Evolutionary conservation across 2,329 filamentous ascomycete species (phyloP), one percentile per base, ranked within the genome.

Genomic region (Emergomyces pasteurianus): DNA sequence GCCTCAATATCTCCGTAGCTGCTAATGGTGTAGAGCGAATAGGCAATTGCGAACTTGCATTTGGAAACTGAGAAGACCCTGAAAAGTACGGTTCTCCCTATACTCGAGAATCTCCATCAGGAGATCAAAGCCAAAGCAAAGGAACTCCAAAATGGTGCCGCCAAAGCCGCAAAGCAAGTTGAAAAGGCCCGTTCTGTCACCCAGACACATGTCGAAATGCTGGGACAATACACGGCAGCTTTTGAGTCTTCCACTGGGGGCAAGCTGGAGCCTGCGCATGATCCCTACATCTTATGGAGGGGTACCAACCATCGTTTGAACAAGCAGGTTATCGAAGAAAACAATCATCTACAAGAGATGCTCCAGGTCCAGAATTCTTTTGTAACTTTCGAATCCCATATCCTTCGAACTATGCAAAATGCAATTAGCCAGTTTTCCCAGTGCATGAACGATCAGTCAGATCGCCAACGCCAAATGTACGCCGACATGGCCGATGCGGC

Each of bases 101-200:
- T 92, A 65, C 86, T 99, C 71, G 90, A 95, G 68, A 88, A 91
- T 58, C 81, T 99, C 56, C 92, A 97, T 78, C 87, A 90, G 73
- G 94, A 97, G 74, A 94, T 99, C 80, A 99, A 97, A 82, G 86
- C 88, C 78, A 97, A 97, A 80, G 82, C 84, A 65, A 97, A 97
- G 80, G 92, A 96, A 76, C 82, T 99, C 57, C 81, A 83, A 50
- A 82, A 85, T 63, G 92, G 92, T 9, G 90, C 89, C 26, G 83
- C 86, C 63, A 96, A 95, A 79, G 84, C 86, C 18, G 85, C 89
- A 66, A 99, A 97, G 78, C 85, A 90, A 58, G 91, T 99, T 26
- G 90, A 96, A 64, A 96, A 95, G 79, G 86, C 90, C 9, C 88
- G 92, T 63, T 85, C 86, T 67, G 79, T 78, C 7, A 96, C 92